phyloP scores from a whole-genome alignment of 1,284 basidiomycete species.

The Vanrija pseudolonga region DNA sequence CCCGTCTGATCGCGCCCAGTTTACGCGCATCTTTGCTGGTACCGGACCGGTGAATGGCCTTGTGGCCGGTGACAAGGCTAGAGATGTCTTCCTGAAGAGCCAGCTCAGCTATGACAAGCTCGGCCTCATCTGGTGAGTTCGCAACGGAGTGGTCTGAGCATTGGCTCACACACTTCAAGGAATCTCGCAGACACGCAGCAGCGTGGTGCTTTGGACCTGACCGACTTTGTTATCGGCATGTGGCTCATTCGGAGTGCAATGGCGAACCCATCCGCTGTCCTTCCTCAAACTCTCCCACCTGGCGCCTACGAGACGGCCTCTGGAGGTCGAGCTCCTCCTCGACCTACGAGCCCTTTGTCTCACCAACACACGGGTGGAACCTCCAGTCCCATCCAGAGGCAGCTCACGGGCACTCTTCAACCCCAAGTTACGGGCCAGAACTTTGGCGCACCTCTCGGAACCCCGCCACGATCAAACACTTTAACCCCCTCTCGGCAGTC shows the following conservation, averaged over 20 bases:
- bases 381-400: conserved; percentile 22
- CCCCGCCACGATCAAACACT: conserved; percentile 16
- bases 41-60: conserved; percentile 72
- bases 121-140: conserved; percentile 81
- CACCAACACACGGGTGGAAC: conserved; percentile 37
- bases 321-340: conserved; percentile 49
- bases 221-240: conserved; percentile 97
- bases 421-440: conserved; percentile 54
- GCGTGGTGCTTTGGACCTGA: conserved; percentile 80
- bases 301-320: conserved; percentile 84
- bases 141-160: not conserved
- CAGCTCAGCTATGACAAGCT: conserved; percentile 85
- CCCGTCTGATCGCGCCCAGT: conserved; percentile 75
- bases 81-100: conserved; percentile 90
- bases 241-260: conserved; percentile 84
- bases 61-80: conserved; percentile 79
- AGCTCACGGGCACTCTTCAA: conserved; percentile 53
- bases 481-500: conserved; percentile 22
- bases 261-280: conserved; percentile 68
- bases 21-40: conserved; percentile 69
- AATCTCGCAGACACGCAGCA: conserved; percentile 90
- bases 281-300: conserved; percentile 79
- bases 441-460: conserved; percentile 5
- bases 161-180: conserved; percentile 54
- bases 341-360: conserved; percentile 26